Evolutionary conservation across 495 filamentous ascomycete genomes (phyloP), one percentile per base, ranked within the genome.

Genomic region (Talaromyces wortmannii): DNA sequence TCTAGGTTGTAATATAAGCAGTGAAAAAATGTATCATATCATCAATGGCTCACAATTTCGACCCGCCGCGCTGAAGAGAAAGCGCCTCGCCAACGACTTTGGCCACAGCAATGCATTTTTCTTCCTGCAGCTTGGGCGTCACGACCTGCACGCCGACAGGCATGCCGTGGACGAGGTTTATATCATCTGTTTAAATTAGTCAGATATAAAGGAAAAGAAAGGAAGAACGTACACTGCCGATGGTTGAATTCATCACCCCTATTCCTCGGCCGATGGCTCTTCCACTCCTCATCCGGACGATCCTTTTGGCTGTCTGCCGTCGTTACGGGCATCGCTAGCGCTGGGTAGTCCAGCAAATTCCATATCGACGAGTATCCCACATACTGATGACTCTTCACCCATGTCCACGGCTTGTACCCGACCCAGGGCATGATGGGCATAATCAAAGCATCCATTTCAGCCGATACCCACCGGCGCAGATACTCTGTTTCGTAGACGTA

Each of bases 281-380:
- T 55, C 59, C 68, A 71, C 7, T 66, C 67, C 50, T 65, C 62
- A 44, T 42, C 31, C 13, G 66, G 63, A 10, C 53, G 5, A 57
- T 74, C 74, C 23, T 71, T 57, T 7, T 52, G 55, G 32, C 31
- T 53, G 33, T 79, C 78, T 1, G 75, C 80, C 29, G 65, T 72
- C 0, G 71, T 72, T 5, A 76, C 69, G 1, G 83, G 84, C 51
- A 85, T 76, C 0, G 82, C 69, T 12, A 83, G 53, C 15, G 73
- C 77, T 0, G 83, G 84, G 64, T 87, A 89, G 51, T 87, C 80
- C 0, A 89, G 63, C 13, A 88, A 55, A 59, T 90, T 89, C 83
- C 83, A 90, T 56, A 87, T 77, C 13, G 71, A 67, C 0, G 84
- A 87, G 55, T 88, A 89, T 0, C 77, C 76, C 69, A 84, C 81